A percentile compares a stretch with the other conserved stretches of the same genome.
These are phyloP conservation scores for Lactarius vividus DNA, from an alignment of 768 basidiomycete species.

Conservation along the genomic window DNA sequence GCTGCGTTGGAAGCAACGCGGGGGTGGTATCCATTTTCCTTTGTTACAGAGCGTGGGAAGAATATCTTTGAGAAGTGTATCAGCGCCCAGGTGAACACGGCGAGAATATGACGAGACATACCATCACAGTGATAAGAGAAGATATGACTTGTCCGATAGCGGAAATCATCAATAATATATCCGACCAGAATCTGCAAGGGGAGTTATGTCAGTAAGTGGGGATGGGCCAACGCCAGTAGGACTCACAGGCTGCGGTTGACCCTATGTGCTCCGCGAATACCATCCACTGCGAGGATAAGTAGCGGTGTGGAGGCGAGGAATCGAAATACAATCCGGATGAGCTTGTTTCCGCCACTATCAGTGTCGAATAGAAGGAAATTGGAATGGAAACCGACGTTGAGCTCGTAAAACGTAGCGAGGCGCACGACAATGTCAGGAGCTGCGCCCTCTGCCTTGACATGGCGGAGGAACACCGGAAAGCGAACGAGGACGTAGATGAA, in stretches of 20 bases:
- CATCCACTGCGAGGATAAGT: constrained; percentile 65
- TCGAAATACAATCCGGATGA: constrained; percentile 69
- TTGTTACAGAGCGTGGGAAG: constrained; percentile 71
- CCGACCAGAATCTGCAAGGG: constrained; percentile 35
- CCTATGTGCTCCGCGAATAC: constrained; percentile 46
- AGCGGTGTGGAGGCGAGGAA: constrained; percentile 72
- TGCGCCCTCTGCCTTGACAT: constrained; percentile 71
- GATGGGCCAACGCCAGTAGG: background rate
- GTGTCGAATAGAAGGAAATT: background rate
- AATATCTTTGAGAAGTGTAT: constrained; percentile 49
- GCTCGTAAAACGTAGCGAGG: constrained; percentile 68
- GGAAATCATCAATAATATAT: constrained; percentile 68
- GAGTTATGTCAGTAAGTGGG: background rate
- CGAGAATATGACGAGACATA: constrained; percentile 37
- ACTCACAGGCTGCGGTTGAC: constrained; percentile 60
- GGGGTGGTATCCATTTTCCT: constrained; percentile 59
- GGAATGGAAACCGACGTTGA: constrained; percentile 57
- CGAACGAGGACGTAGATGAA: constrained; percentile 70
- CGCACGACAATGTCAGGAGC: constrained; percentile 72
- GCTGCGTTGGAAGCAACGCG: constrained; percentile 33
- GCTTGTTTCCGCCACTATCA: constrained; percentile 38
- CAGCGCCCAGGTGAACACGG: background rate
- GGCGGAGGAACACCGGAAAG: constrained; percentile 68
- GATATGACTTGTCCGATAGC: constrained; percentile 77
- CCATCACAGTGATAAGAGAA: constrained; percentile 76